phyloP scores from a whole-genome alignment of 2,329 filamentous ascomycete species.

The Diaporthe citrichinensis region DNA sequence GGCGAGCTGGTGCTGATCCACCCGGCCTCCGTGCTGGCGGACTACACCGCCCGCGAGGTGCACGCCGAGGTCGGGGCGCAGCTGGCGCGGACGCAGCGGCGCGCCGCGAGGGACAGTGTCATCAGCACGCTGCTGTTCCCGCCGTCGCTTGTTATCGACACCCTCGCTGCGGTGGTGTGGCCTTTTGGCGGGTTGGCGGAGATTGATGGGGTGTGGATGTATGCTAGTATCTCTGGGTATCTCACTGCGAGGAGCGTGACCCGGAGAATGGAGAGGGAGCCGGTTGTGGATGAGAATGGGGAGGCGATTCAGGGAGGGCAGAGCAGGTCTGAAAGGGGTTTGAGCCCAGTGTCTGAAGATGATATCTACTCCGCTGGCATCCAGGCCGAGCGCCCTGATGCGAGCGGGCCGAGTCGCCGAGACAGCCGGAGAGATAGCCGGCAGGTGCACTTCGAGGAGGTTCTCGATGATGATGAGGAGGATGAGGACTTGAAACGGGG shows the following conservation, averaged over 20 bases:
- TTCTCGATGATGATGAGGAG: conserved; percentile 10
- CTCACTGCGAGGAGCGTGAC: conserved; percentile 27
- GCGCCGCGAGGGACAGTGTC: conserved; percentile 21
- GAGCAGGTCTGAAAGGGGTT: neutral
- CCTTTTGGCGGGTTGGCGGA: conserved; percentile 29
- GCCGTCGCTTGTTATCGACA: conserved; percentile 24
- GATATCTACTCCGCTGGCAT: conserved; percentile 8
- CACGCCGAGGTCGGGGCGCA: conserved; percentile 15
- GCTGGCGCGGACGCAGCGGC: conserved; percentile 21
- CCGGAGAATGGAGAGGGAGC: conserved; percentile 14
- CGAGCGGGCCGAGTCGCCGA: neutral
- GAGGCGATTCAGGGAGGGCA: neutral
- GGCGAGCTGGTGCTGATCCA: conserved; percentile 23
- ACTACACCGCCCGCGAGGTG: conserved; percentile 2
- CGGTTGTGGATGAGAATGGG: neutral
- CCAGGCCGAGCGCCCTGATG: neutral
- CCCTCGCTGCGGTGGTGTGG: conserved; percentile 19
- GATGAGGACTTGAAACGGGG: neutral
- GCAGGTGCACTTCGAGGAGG: conserved; percentile 30
- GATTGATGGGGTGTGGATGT: conserved; percentile 35
- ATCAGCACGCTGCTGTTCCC: conserved; percentile 24
- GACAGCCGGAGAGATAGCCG: neutral
- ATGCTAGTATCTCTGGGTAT: conserved; percentile 2
- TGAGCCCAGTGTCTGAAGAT: conserved; percentile 27
- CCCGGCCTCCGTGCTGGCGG: conserved; percentile 10